Percentiles rank a stretch among this genome's conserved stretches.
phyloP scores from a whole-genome alignment of 306 rosid genomes.

The Quercus gilva region DNA sequence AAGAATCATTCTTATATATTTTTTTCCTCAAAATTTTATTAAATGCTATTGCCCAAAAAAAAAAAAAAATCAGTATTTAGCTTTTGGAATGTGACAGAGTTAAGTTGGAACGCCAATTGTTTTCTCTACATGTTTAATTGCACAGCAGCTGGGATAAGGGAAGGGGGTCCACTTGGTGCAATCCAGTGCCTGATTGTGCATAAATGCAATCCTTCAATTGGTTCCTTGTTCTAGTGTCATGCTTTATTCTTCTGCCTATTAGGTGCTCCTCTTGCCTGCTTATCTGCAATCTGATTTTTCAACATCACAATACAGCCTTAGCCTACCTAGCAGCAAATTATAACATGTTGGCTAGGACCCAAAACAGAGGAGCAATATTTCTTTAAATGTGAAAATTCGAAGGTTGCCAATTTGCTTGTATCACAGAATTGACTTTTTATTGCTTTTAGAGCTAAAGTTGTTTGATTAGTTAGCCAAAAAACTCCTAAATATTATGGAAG shows the following conservation, averaged over 20 bases:
- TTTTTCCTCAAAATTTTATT: slow-evolving; percentile 9
- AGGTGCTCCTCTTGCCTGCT: slow-evolving; percentile 1
- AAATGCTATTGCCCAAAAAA: neutral
- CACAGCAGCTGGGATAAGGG: neutral
- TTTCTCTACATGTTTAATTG: neutral
- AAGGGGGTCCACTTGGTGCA: neutral
- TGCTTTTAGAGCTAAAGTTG: neutral
- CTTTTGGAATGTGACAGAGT: neutral
- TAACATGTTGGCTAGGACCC: neutral
- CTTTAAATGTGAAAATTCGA: neutral
- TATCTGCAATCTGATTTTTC: neutral
- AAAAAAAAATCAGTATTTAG: neutral
- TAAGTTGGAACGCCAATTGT: neutral
- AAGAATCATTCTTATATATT: slow-evolving; percentile 17
- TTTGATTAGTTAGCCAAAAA: neutral
- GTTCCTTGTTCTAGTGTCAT: neutral
- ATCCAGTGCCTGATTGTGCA: neutral
- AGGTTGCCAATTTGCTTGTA: neutral
- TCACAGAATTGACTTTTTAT: neutral
- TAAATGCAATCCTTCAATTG: slow-evolving; percentile 10
- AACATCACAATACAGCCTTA: slow-evolving; percentile 4
- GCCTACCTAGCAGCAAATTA: neutral
- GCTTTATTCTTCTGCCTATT: neutral
- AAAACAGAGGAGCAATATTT: neutral
- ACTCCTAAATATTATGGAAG: neutral